phyloP scores from a whole-genome alignment of 2,329 filamentous ascomycete species.

The Nemania sp. region DNA sequence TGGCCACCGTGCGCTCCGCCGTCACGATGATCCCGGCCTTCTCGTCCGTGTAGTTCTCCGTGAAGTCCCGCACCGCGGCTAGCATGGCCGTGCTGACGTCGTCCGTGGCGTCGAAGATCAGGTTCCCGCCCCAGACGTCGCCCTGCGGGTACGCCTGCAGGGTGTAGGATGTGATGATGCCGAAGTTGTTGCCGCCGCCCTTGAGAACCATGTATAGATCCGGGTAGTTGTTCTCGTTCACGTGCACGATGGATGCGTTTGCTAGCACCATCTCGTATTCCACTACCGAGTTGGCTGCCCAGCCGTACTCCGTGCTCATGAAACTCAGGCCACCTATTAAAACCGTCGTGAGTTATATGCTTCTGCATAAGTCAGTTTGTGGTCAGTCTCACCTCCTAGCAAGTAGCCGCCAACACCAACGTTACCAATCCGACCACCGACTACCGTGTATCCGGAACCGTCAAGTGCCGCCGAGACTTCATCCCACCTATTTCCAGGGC shows the following conservation, averaged over 20 bases:
- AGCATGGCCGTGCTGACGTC: slow-evolving; percentile 55
- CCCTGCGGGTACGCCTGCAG: slow-evolving; percentile 58
- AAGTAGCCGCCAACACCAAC: slow-evolving; percentile 62
- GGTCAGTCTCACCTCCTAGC: slow-evolving; percentile 64
- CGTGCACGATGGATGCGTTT: slow-evolving; percentile 61
- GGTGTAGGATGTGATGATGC: slow-evolving; percentile 61
- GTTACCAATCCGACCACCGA: slow-evolving; percentile 60
- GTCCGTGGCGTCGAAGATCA: slow-evolving; percentile 52
- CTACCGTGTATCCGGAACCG: slow-evolving; percentile 56
- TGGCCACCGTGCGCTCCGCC: slow-evolving; percentile 58
- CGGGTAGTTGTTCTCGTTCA: slow-evolving; percentile 55
- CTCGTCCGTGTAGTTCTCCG: slow-evolving; percentile 67
- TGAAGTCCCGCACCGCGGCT: slow-evolving; percentile 65
- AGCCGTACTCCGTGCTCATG: slow-evolving; percentile 63
- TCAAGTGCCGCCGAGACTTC: slow-evolving; percentile 57
- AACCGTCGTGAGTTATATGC: slow-evolving; percentile 33
- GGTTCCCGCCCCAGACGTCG: slow-evolving; percentile 59
- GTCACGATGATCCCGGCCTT: slow-evolving; percentile 72
- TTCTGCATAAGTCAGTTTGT: slow-evolving; percentile 48
- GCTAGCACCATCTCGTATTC: slow-evolving; percentile 66
- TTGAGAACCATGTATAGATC: slow-evolving; percentile 66
- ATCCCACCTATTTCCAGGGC: slow-evolving; percentile 60
- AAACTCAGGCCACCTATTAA: slow-evolving; percentile 63
- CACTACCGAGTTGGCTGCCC: slow-evolving; percentile 62
- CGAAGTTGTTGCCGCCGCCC: slow-evolving; percentile 69